Evolutionary conservation across 345 rosid species (phyloP), one percentile per base, ranked within the genome.

Genomic region (Passiflora organensis): DNA sequence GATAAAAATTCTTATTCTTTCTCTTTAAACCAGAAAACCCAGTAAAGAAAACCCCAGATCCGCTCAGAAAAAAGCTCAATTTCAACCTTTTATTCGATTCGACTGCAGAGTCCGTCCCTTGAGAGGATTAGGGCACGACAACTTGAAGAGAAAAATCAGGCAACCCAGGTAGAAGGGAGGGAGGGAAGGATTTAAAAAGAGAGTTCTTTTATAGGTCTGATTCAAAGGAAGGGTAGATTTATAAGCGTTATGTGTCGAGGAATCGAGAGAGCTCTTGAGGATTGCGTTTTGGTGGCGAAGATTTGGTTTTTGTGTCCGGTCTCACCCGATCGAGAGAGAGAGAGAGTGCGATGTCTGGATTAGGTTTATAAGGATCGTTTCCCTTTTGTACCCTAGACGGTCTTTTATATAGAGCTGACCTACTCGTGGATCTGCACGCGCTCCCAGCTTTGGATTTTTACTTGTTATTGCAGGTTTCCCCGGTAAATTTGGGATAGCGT

Each of bases 121-220:
- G 32, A 0, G 3, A 11, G n/a, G 50, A 51, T 4, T 6, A 13
- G 43, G 18, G 32, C 16, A 2, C 15, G 9, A 14, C 12, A 34
- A 23, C 23, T 32, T 12, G 6, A 1, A 32, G 13, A 34, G 32
- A 15, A 0, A 4, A 4, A 22, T 21, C 24, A 43, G 48, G 32
- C 42, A 12, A 55, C 2, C 36, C 25, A 16, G 15, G 17, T 21
- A 36, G 19, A 32, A 22, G 28, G 42, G 36, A 39, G 42, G 36
- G 60, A 62, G 73, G 73, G 67, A 68, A 62, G 46, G 51, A 1
- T 68, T 68, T 59, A 58, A 68, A 68, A 61, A 18, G 10, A 48
- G 38, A 39, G 1, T 55, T 55, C 66, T 68, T 68, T 62, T 68
- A 68, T 68, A 68, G 72, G 62, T 64, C 50, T 51, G 56, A 44